Evolutionary conservation across 192 early-diverging fungal genomes (phyloP), one percentile per base, ranked within the genome.

Genomic region (Allomyces macrogynus): DNA sequence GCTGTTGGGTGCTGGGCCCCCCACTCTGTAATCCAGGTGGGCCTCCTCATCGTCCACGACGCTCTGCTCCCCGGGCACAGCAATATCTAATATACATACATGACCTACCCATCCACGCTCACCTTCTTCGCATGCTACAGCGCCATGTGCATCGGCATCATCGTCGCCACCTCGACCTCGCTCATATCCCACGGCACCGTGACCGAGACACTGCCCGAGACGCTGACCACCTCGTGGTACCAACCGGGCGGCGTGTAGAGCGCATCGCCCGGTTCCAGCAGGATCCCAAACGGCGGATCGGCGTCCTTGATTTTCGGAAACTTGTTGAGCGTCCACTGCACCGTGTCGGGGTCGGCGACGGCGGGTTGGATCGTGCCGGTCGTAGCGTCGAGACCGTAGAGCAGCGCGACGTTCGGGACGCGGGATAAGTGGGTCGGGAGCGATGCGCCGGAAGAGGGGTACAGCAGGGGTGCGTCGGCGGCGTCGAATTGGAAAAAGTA

Each of bases 111-210:
- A 40, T 40, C 32, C 32, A 7, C 7, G 32, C 32, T 0, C 32
- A 40, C 32, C 32, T 8, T 40, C 4, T 40, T 7, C 32, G 8
- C 32, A 8, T 12, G 0, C 63, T 64, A 80, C 60, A 76, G 76
- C 57, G 69, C 73, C 77, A 78, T 78, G 49, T 71, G 75, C 0
- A 73, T 63, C n/a, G 79, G 77, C 24, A 74, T 64, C 57, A 72
- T 63, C 43, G 76, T 40, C 32, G 32, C 54, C 49, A 73, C 23
- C 65, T 80, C 79, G 62, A 25, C 66, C 8, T 43, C 43, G 20
- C 66, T 69, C 79, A 80, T 80, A 64, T 80, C 79, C 77, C 75
- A 80, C 23, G 79, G 71, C 5, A 80, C 65, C 0, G 79, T 80
- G 60, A 80, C 67, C 43, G 74, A 76, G 23, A 80, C 62, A 40